These are phyloP conservation scores for Globisporangium sylvaticum DNA, from an alignment of 352 stramenopile species.

Conservation along the genomic window DNA sequence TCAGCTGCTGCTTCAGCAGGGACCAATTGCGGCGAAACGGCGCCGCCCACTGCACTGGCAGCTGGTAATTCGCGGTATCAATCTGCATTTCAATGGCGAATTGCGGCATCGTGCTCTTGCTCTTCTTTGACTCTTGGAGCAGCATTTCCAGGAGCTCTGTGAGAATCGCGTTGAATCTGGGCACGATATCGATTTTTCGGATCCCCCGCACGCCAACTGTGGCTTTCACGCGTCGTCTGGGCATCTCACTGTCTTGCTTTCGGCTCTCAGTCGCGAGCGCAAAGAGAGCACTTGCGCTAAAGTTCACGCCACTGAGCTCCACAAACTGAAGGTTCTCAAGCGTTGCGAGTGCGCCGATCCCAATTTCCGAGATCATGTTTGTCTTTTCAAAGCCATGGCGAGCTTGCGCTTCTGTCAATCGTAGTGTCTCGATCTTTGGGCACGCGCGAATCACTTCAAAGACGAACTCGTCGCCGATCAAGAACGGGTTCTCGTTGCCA, in stretches of 20 bases:
- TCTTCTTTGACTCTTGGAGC: not conserved
- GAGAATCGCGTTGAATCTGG: conserved; percentile 21
- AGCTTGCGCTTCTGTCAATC: conserved; percentile 17
- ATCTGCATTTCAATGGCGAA: conserved; percentile 23
- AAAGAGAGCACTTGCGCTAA: conserved; percentile 17
- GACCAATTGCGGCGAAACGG: conserved; percentile 20
- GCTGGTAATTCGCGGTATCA: conserved; percentile 21
- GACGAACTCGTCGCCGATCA: conserved; percentile 27
- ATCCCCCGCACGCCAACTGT: conserved; percentile 20
- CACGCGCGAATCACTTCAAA: conserved; percentile 14
- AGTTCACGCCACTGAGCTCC: conserved; percentile 21
- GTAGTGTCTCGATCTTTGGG: conserved; percentile 17
- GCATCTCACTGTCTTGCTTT: not conserved
- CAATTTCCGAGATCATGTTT: conserved; percentile 21
- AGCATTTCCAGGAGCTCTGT: conserved; percentile 6
- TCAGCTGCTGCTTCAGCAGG: conserved; percentile 17
- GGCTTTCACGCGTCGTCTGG: conserved; percentile 15
- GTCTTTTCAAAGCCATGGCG: conserved; percentile 27
- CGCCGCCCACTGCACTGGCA: conserved; percentile 16
- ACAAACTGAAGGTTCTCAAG: conserved; percentile 16
- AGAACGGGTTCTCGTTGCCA: conserved; percentile 15
- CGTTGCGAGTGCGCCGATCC: conserved; percentile 13
- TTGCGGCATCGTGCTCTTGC: not conserved
- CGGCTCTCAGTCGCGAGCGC: conserved; percentile 7
- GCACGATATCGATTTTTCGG: conserved; percentile 18